A percentile compares a stretch with the other conserved stretches of the same genome.
Evolutionary conservation across 192 early-diverging fungal genomes (phyloP).

Genomic region (Obelidium mucronatum): DNA sequence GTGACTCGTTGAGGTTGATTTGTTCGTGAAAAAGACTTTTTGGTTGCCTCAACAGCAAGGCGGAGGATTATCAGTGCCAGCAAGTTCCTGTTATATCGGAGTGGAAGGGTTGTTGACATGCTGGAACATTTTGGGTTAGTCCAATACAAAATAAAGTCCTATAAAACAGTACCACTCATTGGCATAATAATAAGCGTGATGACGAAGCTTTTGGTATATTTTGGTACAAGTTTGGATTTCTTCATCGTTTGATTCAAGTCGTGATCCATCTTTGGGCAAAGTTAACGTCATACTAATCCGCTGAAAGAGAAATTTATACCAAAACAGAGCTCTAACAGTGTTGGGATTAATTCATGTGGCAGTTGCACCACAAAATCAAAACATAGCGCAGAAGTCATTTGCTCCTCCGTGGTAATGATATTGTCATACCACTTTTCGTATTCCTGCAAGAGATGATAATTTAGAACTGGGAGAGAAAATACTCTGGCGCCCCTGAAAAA

Average conservation of each 20-base stretch:
- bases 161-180: conserved; percentile 20
- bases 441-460: conserved; percentile 7
- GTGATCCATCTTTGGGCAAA: neutral
- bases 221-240: neutral
- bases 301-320: neutral
- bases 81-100: conserved; percentile 24
- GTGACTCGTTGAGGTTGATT: neutral
- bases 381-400: conserved; percentile 19
- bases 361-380: conserved; percentile 24
- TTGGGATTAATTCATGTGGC: conserved; percentile 22
- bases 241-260: neutral
- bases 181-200: conserved; percentile 17
- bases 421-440: conserved; percentile 28
- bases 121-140: conserved; percentile 2
- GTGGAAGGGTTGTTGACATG: conserved; percentile 29
- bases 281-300: neutral
- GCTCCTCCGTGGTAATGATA: conserved; percentile 24
- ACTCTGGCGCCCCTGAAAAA: too few species aligned
- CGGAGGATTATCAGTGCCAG: conserved; percentile 20
- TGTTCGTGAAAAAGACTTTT: neutral
- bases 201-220: conserved; percentile 32
- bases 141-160: too few species aligned
- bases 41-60: conserved; percentile 11
- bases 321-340: conserved; percentile 14
- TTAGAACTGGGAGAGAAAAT: too few species aligned